Conservation (phyloP, 306 rosid genomes). For the Rosa lucieae region DNA sequence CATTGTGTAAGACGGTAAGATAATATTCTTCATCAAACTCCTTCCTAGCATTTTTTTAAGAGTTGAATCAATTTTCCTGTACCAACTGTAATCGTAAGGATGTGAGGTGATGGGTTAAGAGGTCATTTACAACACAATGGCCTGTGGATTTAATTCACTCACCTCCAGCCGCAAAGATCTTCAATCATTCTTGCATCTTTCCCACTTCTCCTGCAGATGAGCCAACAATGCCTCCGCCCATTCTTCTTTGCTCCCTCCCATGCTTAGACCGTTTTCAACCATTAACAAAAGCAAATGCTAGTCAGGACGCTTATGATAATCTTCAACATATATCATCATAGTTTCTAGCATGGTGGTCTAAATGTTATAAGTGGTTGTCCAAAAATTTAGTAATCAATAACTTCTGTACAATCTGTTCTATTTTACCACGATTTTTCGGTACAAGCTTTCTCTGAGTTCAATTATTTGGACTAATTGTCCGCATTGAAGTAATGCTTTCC, state of each 20-base stretch:
- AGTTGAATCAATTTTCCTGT: neutral
- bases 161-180: slow-evolving; percentile 70
- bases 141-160: slow-evolving; percentile 64
- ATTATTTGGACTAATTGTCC: neutral
- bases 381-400: neutral
- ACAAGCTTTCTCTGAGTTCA: neutral
- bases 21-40: too few relatives aligned
- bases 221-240: slow-evolving; percentile 69
- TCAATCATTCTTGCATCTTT: slow-evolving; percentile 66
- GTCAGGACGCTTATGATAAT: neutral
- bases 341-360: neutral
- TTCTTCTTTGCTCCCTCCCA: slow-evolving; percentile 62
- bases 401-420: neutral
- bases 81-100: neutral
- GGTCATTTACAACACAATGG: slow-evolving; percentile 60
- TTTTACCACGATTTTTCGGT: neutral
- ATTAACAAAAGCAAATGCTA: slow-evolving; percentile 7
- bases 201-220: slow-evolving; percentile 66
- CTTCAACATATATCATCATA: neutral
- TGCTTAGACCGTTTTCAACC: slow-evolving; percentile 55
- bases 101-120: neutral
- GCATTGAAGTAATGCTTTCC: neutral
- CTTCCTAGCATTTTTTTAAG: neutral
- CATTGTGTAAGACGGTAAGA: too few relatives aligned
- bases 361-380: neutral